These are phyloP conservation scores for Candida methanosorbosa DNA, from an alignment of 805 yeast genomes.

Conservation along the genomic window DNA sequence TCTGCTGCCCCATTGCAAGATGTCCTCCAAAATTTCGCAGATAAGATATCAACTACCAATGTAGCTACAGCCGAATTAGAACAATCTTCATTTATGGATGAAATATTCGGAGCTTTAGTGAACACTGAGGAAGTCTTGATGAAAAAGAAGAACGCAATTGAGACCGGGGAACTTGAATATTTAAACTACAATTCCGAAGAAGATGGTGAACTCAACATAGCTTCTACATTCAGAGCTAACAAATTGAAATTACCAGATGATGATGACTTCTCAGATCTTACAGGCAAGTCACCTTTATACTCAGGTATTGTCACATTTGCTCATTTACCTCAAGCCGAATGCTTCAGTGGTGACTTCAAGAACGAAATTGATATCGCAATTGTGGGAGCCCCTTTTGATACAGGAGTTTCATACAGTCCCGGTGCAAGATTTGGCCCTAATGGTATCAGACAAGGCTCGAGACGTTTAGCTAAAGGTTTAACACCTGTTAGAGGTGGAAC, in stretches of 20 bases:
- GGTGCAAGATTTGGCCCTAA: conserved; percentile 57
- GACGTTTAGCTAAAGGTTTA: conserved; percentile 32
- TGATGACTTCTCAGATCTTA: conserved; percentile 27
- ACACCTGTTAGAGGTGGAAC: conserved; percentile 33
- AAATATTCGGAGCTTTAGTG: conserved; percentile 15
- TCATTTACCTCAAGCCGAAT: conserved; percentile 34
- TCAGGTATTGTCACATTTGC: conserved; percentile 52
- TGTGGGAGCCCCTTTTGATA: conserved; percentile 53
- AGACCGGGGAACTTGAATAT: not conserved
- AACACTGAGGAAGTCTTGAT: conserved; percentile 5
- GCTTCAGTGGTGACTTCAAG: conserved; percentile 27
- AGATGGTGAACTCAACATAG: not conserved
- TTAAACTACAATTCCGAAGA: not conserved
- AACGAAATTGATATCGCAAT: conserved; percentile 38
- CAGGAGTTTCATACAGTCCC: conserved; percentile 46
- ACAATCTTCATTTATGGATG: conserved; percentile 15
- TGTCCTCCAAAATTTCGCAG: too few species aligned
- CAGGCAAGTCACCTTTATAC: conserved; percentile 16
- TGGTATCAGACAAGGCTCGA: conserved; percentile 32
- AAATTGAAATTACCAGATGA: conserved; percentile 23
- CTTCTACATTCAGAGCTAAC: conserved; percentile 9
- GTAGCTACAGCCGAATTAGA: too few species aligned
- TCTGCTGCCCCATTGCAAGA: too few species aligned
- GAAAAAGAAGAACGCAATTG: conserved; percentile 7
- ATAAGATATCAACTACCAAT: too few species aligned